Conservation (phyloP, 2,329 filamentous ascomycete species). For the Pseudogymnoascus pannorum region DNA sequence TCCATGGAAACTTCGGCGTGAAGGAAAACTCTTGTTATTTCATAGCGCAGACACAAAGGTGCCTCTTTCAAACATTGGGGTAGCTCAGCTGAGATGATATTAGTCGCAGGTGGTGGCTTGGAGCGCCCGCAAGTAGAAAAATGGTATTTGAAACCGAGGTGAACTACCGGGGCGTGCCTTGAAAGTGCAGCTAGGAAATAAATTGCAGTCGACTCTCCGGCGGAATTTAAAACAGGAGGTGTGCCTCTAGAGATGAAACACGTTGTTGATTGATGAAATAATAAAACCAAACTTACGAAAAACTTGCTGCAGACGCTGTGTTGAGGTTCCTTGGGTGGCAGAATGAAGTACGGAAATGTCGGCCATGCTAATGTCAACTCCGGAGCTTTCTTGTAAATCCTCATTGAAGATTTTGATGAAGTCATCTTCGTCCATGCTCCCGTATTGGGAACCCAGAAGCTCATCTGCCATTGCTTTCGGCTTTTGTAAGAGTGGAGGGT, state of each 20-base stretch:
- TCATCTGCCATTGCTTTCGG: slow-evolving; percentile 7
- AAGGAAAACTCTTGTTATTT: slow-evolving; percentile 26
- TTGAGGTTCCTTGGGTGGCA: slow-evolving; percentile 7
- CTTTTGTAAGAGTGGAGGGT: background rate
- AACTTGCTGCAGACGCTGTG: slow-evolving; percentile 13
- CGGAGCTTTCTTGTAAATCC: background rate
- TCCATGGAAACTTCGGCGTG: slow-evolving; percentile 20
- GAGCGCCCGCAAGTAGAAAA: background rate
- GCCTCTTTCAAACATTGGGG: slow-evolving; percentile 16
- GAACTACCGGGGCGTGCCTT: background rate
- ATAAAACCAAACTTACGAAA: slow-evolving; percentile 16
- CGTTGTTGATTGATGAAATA: background rate
- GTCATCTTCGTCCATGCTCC: slow-evolving; percentile 20
- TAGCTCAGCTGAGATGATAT: slow-evolving; percentile 16
- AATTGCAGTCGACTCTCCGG: background rate
- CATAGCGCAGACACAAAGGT: slow-evolving; percentile 23
- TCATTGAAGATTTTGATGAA: slow-evolving; percentile 13
- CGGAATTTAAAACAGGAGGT: background rate
- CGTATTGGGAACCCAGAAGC: slow-evolving; percentile 17
- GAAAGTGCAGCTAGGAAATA: background rate
- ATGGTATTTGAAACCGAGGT: background rate
- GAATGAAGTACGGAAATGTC: slow-evolving; percentile 13
- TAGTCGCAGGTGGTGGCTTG: background rate
- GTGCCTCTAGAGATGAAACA: no score
- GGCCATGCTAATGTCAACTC: background rate